These are phyloP conservation scores for Fusarium abutilonis DNA, from an alignment of 2,329 filamentous ascomycete species.

Conservation along the genomic window DNA sequence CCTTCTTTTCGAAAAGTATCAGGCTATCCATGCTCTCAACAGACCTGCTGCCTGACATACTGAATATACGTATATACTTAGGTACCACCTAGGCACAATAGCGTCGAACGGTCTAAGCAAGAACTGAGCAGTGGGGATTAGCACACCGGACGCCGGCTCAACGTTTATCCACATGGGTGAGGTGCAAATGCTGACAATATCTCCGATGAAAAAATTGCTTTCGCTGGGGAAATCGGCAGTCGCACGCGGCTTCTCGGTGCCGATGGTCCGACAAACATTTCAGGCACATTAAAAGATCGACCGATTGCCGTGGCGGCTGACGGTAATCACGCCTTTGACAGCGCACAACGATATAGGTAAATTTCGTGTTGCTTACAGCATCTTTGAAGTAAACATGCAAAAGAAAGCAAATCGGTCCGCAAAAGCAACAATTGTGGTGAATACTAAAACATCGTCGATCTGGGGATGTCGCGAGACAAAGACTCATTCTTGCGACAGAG, in stretches of 20 bases:
- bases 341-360: conserved; percentile 1
- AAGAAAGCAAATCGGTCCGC: background rate
- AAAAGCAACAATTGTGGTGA: background rate
- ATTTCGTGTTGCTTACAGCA: background rate
- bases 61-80: no score
- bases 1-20: no score
- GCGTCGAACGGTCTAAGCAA: background rate
- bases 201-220: conserved; percentile 13
- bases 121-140: no score
- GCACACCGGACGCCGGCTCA: conserved; percentile 8
- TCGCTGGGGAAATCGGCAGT: conserved; percentile 24
- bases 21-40: no score
- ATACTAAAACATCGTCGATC: conserved; percentile 9
- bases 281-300: background rate
- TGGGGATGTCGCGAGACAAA: conserved; percentile 24
- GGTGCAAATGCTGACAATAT: background rate
- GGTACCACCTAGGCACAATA: no score
- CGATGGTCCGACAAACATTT: conserved; percentile 26
- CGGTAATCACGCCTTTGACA: conserved; percentile 5
- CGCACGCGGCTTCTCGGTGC: conserved; percentile 37
- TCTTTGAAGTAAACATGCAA: background rate
- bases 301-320: conserved; percentile 35
- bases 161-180: conserved; percentile 11
- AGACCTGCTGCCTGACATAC: no score
- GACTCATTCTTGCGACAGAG: conserved; percentile 28